Evolutionary conservation across 2,329 filamentous ascomycete genomes (phyloP).

Genomic region (Pseudocercospora macadamiae): DNA sequence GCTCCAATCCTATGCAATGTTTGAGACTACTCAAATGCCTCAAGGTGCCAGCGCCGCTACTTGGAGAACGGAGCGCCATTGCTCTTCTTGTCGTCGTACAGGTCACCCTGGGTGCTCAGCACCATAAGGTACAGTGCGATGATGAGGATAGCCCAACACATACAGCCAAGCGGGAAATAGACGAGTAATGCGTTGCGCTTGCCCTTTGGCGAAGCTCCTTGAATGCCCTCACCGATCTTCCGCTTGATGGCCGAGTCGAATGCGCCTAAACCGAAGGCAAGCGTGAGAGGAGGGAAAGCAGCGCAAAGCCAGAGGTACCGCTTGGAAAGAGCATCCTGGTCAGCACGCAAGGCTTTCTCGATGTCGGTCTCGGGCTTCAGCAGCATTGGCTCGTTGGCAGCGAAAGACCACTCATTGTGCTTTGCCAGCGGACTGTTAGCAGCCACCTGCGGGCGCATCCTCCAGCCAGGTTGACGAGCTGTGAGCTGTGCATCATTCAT

Average conservation of each 20-base stretch:
- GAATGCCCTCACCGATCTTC: conserved; percentile 25
- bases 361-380: conserved; percentile 11
- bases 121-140: conserved; percentile 12
- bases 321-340: conserved; percentile 26
- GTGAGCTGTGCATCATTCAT: conserved; percentile 16
- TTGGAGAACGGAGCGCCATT: conserved; percentile 1
- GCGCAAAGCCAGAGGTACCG: conserved; percentile 14
- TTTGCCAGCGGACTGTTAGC: conserved; percentile 7
- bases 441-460: conserved; percentile 10
- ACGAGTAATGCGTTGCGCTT: conserved; percentile 28
- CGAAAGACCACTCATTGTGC: conserved; percentile 12
- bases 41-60: background rate
- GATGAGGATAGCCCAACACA: conserved; percentile 12
- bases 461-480: conserved; percentile 17
- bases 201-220: conserved; percentile 25
- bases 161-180: conserved; percentile 25
- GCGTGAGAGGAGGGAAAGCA: conserved; percentile 27
- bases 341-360: conserved; percentile 6
- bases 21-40: background rate
- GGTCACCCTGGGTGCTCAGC: background rate
- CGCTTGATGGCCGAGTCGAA: conserved; percentile 28
- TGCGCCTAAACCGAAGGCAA: conserved; percentile 28
- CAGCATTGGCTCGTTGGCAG: conserved; percentile 17
- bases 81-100: background rate
- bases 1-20: background rate